Evolutionary conservation across 1,284 basidiomycete species (phyloP).

Genomic region (Marasmius fiardii): DNA sequence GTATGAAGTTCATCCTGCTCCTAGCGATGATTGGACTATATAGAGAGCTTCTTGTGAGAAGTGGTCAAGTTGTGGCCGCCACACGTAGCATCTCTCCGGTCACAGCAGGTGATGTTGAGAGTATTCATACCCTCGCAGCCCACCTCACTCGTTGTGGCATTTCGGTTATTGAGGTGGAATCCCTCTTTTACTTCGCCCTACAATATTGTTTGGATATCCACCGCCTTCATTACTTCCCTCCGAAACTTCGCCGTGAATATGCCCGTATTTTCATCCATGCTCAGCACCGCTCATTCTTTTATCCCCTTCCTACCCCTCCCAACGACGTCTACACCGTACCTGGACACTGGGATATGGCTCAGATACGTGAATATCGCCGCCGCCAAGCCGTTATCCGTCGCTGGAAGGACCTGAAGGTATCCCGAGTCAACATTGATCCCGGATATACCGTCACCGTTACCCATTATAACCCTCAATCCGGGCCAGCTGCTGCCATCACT

Average conservation of each 20-base stretch:
- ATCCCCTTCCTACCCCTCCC: not conserved
- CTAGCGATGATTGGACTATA: not conserved
- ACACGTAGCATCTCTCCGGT: not conserved
- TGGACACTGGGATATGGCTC: not conserved
- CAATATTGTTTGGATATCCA: not conserved
- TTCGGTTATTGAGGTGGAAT: not conserved
- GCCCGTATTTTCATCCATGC: not conserved
- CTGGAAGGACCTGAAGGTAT: not conserved
- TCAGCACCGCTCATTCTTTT: not conserved
- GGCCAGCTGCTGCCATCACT: too few species aligned
- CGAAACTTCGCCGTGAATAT: not conserved
- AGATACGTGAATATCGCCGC: not conserved
- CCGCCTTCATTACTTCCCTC: not conserved
- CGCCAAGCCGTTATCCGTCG: not conserved
- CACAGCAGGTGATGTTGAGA: not conserved
- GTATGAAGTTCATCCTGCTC: not conserved
- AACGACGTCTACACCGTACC: not conserved
- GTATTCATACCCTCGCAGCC: not conserved
- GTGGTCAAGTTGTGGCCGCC: not conserved
- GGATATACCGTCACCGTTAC: too few species aligned
- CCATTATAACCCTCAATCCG: too few species aligned
- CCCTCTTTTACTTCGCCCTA: not conserved
- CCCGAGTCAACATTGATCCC: too few species aligned
- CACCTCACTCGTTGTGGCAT: not conserved
- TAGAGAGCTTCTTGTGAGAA: not conserved